phyloP scores from a whole-genome alignment of 345 rosid species.

The Eucalyptus tenuipes region DNA sequence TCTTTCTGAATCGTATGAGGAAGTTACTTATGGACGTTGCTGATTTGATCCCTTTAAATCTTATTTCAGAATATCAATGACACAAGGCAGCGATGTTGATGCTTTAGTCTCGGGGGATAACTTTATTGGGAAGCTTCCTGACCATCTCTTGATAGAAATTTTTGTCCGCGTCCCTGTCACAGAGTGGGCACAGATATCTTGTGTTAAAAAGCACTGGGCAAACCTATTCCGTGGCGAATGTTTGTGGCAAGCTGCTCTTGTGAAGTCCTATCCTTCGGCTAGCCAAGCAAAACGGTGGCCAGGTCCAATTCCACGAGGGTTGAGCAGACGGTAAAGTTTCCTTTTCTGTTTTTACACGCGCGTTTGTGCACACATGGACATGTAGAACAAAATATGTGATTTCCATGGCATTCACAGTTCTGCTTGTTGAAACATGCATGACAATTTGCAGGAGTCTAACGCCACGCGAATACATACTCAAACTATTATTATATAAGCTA shows the following conservation, averaged over 20 bases:
- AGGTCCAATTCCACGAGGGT: slow-evolving; percentile 70
- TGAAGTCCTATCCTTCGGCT: slow-evolving; percentile 38
- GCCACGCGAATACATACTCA: neutral
- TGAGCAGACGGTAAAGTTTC: slow-evolving; percentile 40
- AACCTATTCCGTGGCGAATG: slow-evolving; percentile 56
- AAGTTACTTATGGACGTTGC: neutral
- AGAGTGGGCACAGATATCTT: slow-evolving; percentile 51
- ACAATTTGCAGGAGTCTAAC: neutral
- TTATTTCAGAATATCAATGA: slow-evolving; percentile 44
- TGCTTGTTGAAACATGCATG: neutral
- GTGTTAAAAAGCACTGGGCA: slow-evolving; percentile 71
- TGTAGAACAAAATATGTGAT: neutral
- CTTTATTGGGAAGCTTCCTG: slow-evolving; percentile 54
- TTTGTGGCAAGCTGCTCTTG: slow-evolving; percentile 81
- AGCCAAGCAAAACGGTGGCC: slow-evolving; percentile 57
- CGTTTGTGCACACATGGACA: neutral
- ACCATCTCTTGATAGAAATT: slow-evolving; percentile 70
- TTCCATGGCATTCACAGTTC: neutral
- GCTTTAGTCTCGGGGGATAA: slow-evolving; percentile 9
- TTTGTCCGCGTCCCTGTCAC: slow-evolving; percentile 56
- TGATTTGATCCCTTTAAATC: neutral
- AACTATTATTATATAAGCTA: neutral
- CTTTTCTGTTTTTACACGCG: neutral
- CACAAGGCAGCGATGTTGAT: slow-evolving; percentile 7
- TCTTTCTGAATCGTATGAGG: neutral